A percentile compares a stretch with the other conserved stretches of the same genome.
Evolutionary conservation across 78 protist species (phyloP).

Genomic region (Emiliania huxleyi): DNA sequence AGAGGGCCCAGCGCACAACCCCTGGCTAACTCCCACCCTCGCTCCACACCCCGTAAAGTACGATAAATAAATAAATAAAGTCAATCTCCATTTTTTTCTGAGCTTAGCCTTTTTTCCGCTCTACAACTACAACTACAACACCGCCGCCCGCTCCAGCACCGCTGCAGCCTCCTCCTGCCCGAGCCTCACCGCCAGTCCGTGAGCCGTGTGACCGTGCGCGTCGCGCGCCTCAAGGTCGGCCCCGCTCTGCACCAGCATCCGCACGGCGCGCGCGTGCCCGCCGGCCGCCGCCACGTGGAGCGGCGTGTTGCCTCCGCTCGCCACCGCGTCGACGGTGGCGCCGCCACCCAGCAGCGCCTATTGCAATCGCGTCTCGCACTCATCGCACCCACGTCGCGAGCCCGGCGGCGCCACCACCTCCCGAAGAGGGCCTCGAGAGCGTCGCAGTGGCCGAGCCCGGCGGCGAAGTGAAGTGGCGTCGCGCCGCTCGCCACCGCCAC

Average conservation of each 20-base stretch:
- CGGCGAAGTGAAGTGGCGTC: background rate
- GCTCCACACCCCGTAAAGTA: no score
- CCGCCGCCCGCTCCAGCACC: no score
- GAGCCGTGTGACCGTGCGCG: background rate
- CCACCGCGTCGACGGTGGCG: background rate
- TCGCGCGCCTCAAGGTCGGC: background rate
- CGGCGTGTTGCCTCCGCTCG: background rate
- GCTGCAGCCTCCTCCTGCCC: no score
- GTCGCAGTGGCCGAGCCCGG: background rate
- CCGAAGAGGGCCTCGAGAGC: background rate
- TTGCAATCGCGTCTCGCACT: no score
- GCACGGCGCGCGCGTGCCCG: background rate
- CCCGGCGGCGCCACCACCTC: no score
- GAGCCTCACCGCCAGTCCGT: background rate
- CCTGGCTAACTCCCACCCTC: no score
- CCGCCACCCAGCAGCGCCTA: background rate
- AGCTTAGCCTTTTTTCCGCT: no score
- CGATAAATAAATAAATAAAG: no score
- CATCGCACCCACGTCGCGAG: no score
- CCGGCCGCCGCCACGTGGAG: background rate
- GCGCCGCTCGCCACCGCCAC: background rate
- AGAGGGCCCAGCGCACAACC: no score
- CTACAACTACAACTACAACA: no score
- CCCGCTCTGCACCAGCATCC: background rate
- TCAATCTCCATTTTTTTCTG: no score